Evolutionary conservation across 768 basidiomycete species (phyloP), one percentile per base, ranked within the genome.

Genomic region (Trametopsis cervina): DNA sequence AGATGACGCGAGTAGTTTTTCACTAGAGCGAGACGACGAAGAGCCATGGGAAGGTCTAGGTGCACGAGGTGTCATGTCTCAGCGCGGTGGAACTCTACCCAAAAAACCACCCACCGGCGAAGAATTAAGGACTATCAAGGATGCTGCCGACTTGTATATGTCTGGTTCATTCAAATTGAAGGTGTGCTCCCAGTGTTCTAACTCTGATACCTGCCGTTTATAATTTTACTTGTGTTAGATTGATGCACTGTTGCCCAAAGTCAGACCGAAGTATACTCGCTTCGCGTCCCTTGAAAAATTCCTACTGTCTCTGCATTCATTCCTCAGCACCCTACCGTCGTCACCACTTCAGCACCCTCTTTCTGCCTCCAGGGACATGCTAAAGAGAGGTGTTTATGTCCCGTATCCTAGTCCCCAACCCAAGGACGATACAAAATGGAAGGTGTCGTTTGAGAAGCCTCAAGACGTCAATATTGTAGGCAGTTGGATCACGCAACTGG

Each of bases 81-180:
- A 37, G 39, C 40, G 33, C 20, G 40, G 37, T 17, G 49, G 49
- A 13, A 43, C 48, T 5, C 56, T 51, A 17, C 29, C 43, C 15
- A 71, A 69, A 42, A 77, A 75, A 53, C 77, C 81, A 3, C 83
- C 84, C 13, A 80, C 79, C 15, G 82, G 83, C 40, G 76, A 79
- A 50, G 87, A 92, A 61, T 68, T 92, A 39, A 72, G 80, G 46
- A 66, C 64, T 4, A 81, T 92, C 53, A 85, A 82, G 59, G 87
- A 88, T 53, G 84, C 85, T 13, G 72, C 75, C 21, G 78, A 88
- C 48, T 69, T 91, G 18, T 90, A 81, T 62, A 74, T 77, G 56
- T 92, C 89, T 0, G 83, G 72, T 46, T 78, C 85, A 2, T 93
- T 94, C 71, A 89, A 89, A 56, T 73, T 94, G 7, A 89, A 93